A percentile compares a stretch with the other conserved stretches of the same genome.
Conservation (phyloP, 106 monocot species). For the Dioscorea alata region DNA sequence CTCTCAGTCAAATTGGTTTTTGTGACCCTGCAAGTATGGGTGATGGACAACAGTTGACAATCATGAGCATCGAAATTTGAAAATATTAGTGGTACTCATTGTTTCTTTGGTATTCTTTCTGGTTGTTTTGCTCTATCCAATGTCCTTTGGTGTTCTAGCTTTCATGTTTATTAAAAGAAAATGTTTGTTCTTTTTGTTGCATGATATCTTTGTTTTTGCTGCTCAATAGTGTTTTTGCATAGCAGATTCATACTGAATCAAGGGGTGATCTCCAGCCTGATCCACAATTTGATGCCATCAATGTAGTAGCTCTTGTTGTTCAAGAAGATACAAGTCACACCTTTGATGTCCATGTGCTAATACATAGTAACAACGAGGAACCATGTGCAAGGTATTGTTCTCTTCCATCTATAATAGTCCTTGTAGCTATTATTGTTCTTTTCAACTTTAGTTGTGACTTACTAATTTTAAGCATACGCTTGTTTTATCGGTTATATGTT, state of each 20-base stretch:
- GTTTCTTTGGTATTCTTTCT: no score
- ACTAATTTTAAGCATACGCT: no score
- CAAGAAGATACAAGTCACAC: constrained; percentile 53
- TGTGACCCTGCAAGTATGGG: constrained; percentile 75
- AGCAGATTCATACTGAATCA: constrained; percentile 73
- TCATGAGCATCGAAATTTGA: constrained; percentile 79
- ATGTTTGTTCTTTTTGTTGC: no score
- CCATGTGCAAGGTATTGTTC: constrained; percentile 19
- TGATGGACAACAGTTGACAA: constrained; percentile 74
- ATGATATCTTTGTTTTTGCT: not conserved
- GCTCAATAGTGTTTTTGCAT: not conserved
- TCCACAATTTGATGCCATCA: constrained; percentile 85
- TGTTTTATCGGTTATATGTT: no score
- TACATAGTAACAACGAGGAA: constrained; percentile 36
- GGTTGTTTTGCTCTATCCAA: no score
- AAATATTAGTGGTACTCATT: not conserved
- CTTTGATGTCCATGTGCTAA: constrained; percentile 50
- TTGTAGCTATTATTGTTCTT: not conserved
- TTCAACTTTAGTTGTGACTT: no score
- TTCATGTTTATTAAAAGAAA: no score
- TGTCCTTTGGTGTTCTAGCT: no score
- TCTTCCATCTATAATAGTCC: not conserved
- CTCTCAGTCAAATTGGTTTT: constrained; percentile 94
- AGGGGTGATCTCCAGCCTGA: constrained; percentile 81
- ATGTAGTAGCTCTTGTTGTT: constrained; percentile 66